Evolutionary conservation across 345 rosid genomes (phyloP).

Genomic region (Rhizophora apiculata): DNA sequence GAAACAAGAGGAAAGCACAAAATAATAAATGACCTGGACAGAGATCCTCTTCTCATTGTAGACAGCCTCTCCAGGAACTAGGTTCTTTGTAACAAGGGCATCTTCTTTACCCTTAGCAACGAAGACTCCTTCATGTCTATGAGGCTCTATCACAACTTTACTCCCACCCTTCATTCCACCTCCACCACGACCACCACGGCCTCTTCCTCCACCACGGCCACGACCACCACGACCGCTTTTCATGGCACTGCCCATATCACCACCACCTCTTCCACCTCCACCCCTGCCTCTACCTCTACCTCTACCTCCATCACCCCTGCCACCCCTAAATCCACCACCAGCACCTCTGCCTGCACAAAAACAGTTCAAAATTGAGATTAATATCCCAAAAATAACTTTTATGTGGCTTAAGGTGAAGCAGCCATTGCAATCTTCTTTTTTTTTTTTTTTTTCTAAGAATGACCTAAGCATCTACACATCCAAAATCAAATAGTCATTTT

Average conservation of each 20-base stretch:
- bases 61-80: constrained; percentile 20
- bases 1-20: neutral
- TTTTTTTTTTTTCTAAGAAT: too few species aligned
- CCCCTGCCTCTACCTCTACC: constrained; percentile 13
- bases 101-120: constrained; percentile 21
- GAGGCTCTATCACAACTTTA: constrained; percentile 14
- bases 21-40: neutral
- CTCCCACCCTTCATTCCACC: constrained; percentile 17
- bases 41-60: constrained; percentile 17
- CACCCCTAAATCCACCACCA: neutral
- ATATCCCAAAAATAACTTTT: too few species aligned
- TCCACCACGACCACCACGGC: neutral
- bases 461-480: too few species aligned
- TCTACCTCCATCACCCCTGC: constrained; percentile 31
- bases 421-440: too few species aligned
- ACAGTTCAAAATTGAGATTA: neutral
- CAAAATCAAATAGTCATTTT: too few species aligned
- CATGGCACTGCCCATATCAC: neutral
- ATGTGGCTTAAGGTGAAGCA: too few species aligned
- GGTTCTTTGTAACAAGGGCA: constrained; percentile 16
- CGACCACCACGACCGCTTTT: neutral
- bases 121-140: constrained; percentile 21
- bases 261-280: constrained; percentile 2
- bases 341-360: neutral
- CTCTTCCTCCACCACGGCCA: neutral